Evolutionary conservation across 176 grass and related monocot genomes (phyloP).

Genomic region (Musa itinerans): DNA sequence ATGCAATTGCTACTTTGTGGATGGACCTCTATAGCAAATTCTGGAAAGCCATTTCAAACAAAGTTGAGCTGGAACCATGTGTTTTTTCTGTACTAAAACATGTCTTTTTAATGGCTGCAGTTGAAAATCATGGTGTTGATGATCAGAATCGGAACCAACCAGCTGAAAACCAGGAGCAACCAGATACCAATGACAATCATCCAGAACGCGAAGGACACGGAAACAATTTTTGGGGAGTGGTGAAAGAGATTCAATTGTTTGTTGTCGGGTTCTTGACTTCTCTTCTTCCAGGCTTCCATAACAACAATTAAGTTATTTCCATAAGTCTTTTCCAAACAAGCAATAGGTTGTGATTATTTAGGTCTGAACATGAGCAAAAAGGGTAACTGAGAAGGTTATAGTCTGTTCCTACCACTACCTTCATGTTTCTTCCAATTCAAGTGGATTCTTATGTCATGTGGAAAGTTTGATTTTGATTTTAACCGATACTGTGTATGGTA

Average conservation of each 20-base stretch:
- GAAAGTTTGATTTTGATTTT: too few species aligned
- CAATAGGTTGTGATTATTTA: too few species aligned
- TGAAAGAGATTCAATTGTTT: constrained; percentile 77
- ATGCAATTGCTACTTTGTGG: too few species aligned
- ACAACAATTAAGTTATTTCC: constrained; percentile 47
- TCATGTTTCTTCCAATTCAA: too few species aligned
- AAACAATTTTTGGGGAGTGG: constrained; percentile 50
- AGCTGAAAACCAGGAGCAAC: constrained; percentile 51
- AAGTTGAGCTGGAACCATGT: too few species aligned
- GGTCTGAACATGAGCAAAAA: too few species aligned
- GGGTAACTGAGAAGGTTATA: too few species aligned
- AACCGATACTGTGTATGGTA: too few species aligned
- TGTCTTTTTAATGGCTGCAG: constrained; percentile 17
- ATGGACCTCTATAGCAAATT: background rate
- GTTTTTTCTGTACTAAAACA: background rate
- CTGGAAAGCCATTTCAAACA: background rate
- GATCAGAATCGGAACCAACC: constrained; percentile 31
- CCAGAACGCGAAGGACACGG: constrained; percentile 29
- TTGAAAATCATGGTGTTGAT: constrained; percentile 29
- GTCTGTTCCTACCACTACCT: too few species aligned
- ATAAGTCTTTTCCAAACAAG: background rate
- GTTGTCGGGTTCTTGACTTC: constrained; percentile 76
- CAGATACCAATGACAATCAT: constrained; percentile 44
- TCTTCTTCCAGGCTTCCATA: constrained; percentile 78
- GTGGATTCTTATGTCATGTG: too few species aligned